Conservation (phyloP, 2,329 filamentous ascomycete species). For the Alternaria metachromatica region DNA sequence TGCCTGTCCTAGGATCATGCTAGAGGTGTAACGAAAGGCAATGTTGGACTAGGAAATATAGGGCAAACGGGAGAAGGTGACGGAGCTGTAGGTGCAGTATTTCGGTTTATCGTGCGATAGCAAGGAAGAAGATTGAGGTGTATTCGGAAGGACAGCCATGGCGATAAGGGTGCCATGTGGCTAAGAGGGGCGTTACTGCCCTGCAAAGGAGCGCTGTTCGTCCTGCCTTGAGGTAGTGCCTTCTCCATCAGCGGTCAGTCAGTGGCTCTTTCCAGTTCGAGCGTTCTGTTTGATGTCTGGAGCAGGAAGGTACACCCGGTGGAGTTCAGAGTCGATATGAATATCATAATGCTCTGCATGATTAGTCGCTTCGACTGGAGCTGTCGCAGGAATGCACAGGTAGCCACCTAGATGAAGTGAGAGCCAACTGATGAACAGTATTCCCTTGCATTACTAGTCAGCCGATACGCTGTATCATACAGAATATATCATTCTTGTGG, state of each 20-base stretch:
- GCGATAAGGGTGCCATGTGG: not conserved
- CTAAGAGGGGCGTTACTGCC: not conserved
- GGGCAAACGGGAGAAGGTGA: constrained; percentile 10
- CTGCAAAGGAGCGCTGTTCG: not conserved
- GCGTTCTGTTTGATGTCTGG: not conserved
- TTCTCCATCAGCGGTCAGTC: not conserved
- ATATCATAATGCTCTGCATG: not conserved
- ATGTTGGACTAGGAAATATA: constrained; percentile 17
- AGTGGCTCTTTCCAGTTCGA: not conserved
- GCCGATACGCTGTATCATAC: not conserved
- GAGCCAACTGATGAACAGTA: not conserved
- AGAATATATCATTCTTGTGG: not conserved
- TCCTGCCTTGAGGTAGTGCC: not conserved
- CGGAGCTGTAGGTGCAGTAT: constrained; percentile 3
- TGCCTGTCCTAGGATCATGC: constrained; percentile 25
- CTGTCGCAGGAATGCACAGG: not conserved
- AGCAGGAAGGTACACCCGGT: not conserved
- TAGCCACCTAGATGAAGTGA: not conserved
- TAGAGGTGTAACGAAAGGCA: constrained; percentile 6
- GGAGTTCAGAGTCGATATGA: not conserved
- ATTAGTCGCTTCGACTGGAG: not conserved
- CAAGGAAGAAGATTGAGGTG: not conserved
- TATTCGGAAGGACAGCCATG: not conserved
- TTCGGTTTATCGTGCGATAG: not conserved
- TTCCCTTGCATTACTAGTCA: not conserved